Percentiles rank a stretch among this genome's conserved stretches.
These are phyloP conservation scores for Lippia alba DNA, from an alignment of 305 asterid species.

Conservation along the genomic window DNA sequence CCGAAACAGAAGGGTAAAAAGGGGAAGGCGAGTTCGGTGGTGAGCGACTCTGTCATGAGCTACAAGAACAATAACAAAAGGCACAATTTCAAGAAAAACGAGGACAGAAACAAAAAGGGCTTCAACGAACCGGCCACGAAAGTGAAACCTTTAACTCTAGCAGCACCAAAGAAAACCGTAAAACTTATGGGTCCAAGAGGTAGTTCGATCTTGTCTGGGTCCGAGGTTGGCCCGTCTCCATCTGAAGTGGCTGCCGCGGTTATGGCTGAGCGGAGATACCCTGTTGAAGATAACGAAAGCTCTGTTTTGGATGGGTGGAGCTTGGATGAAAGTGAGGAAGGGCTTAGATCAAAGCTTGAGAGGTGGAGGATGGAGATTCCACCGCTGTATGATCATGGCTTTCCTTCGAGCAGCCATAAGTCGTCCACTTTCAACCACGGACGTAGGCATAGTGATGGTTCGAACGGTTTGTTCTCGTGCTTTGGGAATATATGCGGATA, in stretches of 20 bases:
- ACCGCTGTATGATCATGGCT: slow-evolving; percentile 64
- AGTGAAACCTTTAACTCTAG: slow-evolving; percentile 8
- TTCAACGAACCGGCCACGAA: slow-evolving; percentile 39
- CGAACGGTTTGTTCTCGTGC: slow-evolving; percentile 70
- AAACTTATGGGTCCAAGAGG: slow-evolving; percentile 44
- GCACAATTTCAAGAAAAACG: background rate
- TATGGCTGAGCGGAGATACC: slow-evolving; percentile 60
- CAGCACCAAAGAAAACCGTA: slow-evolving; percentile 5
- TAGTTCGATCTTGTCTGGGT: slow-evolving; percentile 58
- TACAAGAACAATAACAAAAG: slow-evolving; percentile 12
- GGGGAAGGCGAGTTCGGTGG: slow-evolving; percentile 60
- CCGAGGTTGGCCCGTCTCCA: slow-evolving; percentile 87
- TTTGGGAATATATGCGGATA: slow-evolving; percentile 74
- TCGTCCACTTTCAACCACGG: slow-evolving; percentile 40
- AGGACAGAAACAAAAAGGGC: slow-evolving; percentile 25
- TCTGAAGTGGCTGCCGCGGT: slow-evolving; percentile 80
- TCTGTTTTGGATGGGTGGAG: slow-evolving; percentile 93
- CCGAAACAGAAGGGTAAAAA: slow-evolving; percentile 41
- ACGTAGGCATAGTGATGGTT: slow-evolving; percentile 44
- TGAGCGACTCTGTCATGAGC: slow-evolving; percentile 68
- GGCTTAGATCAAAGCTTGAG: slow-evolving; percentile 82
- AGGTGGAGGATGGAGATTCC: slow-evolving; percentile 92
- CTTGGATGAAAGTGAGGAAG: slow-evolving; percentile 82
- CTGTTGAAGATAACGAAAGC: slow-evolving; percentile 61
- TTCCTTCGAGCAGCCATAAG: slow-evolving; percentile 53